Base-by-base conservation (phyloP, 192 early-diverging fungal genomes). In the Backusella westeae region DNA sequence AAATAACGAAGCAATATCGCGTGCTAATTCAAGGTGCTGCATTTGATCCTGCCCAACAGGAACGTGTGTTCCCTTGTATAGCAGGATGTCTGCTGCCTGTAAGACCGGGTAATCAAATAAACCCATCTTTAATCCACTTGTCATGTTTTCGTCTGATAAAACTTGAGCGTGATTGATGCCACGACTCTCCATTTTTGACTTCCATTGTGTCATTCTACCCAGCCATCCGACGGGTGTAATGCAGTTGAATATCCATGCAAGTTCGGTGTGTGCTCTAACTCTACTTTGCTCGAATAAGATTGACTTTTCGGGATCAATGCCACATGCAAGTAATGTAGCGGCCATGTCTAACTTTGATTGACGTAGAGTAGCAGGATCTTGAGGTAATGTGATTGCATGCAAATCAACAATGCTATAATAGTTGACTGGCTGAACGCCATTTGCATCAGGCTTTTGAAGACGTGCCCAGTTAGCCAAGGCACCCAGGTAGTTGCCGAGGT, bases 131-230 rank as follows among this genome's bases (percentile, higher is more conserved):
- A 90, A 80, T 5, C 86, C 89, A 19, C 67, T 70, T 15, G 85
- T 81, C 7, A 82, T 44, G 6, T 63, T 82, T 35, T 81, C 83
- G 38, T 85, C 90, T 23, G 82, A 85, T 8, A 87, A 71, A 34
- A 76, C 78, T 34, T 85, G 77, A 0, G 81, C 65, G 74, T 86
- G 85, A 53, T 72, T 69, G 1, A 71, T 34, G 3, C 44, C 44
- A 44, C 39, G 35, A 3, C 70, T 44, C 19, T 80, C 81, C 46
- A 88, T 73, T 67, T 90, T 87, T 32, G 85, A 72, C 83, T 97
- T 96, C 97, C 97, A 98, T 75, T 98, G 97, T 12, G 96, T 97
- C 97, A 98, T 98, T 6, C 96, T 86, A 32, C 90, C 91, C 4
- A 98, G 80, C 96, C 95, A 96, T 3, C 92, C 91, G 2, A 97